Evolutionary conservation across 106 monocot genomes (phyloP), one percentile per base, ranked within the genome.

Genomic region (Hemerocallis citrina): DNA sequence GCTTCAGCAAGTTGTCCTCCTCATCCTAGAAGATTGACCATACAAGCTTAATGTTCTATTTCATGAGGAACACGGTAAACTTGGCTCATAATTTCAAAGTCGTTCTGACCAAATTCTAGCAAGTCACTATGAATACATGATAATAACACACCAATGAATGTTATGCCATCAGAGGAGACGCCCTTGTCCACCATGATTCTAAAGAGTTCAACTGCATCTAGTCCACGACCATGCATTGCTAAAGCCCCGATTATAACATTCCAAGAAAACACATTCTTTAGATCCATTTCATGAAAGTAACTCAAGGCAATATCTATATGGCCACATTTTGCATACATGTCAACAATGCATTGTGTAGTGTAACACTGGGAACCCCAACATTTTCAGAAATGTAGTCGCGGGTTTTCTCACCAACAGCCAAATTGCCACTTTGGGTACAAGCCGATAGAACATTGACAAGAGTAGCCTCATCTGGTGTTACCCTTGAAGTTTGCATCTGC

Each of bases 271-370:
- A 66, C 13, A 45, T 63, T 68, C 66, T 79, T 85, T 23, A 13
- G 34, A 9, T 49, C 50, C 66, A 82, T 79, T 55, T 5, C n/a
- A 9, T n/a, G 62, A 39, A 90, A 90, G 51, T 82, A 30, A 13
- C 27, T 12, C 25, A 77, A 58, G 23, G 85, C 79, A 25, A 38
- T 52, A 29, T 76, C 67, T 6, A 82, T 19, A 1, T 13, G 56
- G 2, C 82, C 90, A 49, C 82, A 85, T 40, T 82, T 85, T 41
- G 79, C 81, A 69, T 91, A 82, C 85, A 91, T 85, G 55, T 82
- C 77, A 14, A 80, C 11, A 34, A 80, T 58, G 6, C 76, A 73
- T 82, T 91, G 24, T 34, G 15, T 27, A 91, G 55, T 0, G 47
- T 40, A 19, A 73, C 17, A 42, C 62, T 64, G 1, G 76, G 72